These are phyloP conservation scores for Amylocarpus encephaloides DNA, from an alignment of 2,329 filamentous ascomycete species.

Conservation along the genomic window DNA sequence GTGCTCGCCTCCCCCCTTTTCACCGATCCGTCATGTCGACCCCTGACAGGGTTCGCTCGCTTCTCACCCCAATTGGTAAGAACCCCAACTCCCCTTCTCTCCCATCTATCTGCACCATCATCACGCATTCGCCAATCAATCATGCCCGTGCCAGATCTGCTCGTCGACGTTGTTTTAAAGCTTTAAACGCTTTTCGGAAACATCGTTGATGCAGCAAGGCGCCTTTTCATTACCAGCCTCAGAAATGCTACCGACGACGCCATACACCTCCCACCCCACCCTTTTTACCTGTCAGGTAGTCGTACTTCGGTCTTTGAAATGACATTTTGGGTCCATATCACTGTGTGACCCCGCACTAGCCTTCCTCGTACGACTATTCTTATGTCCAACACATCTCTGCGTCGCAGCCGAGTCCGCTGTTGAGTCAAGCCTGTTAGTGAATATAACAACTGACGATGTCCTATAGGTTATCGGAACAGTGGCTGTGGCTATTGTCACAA, in stretches of 20 bases:
- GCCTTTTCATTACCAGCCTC: too few relatives aligned
- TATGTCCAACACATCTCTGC: not conserved
- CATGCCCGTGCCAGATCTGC: constrained; percentile 21
- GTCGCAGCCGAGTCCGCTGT: constrained; percentile 1
- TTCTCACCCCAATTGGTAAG: constrained; percentile 28
- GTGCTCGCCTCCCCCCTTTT: not conserved
- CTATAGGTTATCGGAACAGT: constrained; percentile 25
- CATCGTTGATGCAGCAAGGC: not conserved
- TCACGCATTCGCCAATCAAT: constrained; percentile 20
- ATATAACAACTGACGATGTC: constrained; percentile 13
- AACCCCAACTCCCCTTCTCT: constrained; percentile 12
- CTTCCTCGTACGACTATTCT: not conserved
- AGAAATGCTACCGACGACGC: too few relatives aligned
- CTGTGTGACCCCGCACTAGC: constrained; percentile 7
- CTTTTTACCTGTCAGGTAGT: constrained; percentile 1
- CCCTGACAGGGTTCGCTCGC: constrained; percentile 15
- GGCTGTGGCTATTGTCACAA: constrained; percentile 29
- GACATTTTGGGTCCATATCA: not conserved
- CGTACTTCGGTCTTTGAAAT: not conserved
- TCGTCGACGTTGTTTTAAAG: constrained; percentile 24
- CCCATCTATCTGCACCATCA: constrained; percentile 6
- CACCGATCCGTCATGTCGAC: constrained; percentile 22
- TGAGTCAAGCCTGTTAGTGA: constrained; percentile 9
- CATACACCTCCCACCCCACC: constrained; percentile 3
- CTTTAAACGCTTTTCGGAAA: constrained; percentile 5